These are phyloP conservation scores for Aspergillus kassunensis DNA, from an alignment of 495 filamentous ascomycete species.

Conservation along the genomic window DNA sequence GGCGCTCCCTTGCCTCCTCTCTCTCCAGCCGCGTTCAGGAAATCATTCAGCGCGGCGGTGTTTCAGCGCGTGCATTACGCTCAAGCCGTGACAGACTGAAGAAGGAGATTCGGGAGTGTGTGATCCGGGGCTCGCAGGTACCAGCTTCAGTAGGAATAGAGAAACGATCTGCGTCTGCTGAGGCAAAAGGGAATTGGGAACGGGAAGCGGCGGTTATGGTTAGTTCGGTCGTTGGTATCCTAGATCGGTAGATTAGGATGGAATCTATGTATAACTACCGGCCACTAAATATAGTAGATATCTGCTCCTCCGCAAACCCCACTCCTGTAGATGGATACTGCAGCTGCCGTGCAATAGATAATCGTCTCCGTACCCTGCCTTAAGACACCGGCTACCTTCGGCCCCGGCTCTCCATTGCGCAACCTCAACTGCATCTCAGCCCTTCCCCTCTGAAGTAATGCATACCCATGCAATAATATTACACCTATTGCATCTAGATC, in stretches of 20 bases:
- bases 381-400: no score
- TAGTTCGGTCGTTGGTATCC: conserved; percentile 58
- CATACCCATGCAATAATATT: conserved; percentile 6
- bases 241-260: conserved; percentile 36
- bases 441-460: no score
- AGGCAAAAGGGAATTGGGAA: conserved; percentile 68
- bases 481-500: not conserved
- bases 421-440: no score
- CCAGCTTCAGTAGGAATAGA: conserved; percentile 48
- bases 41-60: conserved; percentile 74
- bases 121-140: conserved; percentile 66
- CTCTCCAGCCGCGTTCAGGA: conserved; percentile 77
- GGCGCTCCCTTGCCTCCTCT: conserved; percentile 76
- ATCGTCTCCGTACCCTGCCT: no score
- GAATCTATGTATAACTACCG: no score
- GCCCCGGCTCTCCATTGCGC: no score
- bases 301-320: no score
- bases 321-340: no score
- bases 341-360: not conserved
- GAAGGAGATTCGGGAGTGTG: conserved; percentile 77
- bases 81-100: conserved; percentile 70
- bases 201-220: conserved; percentile 96
- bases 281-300: no score
- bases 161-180: conserved; percentile 28
- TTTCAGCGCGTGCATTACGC: conserved; percentile 73